These are phyloP conservation scores for Lolium perenne DNA, from an alignment of 176 grass and related monocot genomes.

Conservation along the genomic window DNA sequence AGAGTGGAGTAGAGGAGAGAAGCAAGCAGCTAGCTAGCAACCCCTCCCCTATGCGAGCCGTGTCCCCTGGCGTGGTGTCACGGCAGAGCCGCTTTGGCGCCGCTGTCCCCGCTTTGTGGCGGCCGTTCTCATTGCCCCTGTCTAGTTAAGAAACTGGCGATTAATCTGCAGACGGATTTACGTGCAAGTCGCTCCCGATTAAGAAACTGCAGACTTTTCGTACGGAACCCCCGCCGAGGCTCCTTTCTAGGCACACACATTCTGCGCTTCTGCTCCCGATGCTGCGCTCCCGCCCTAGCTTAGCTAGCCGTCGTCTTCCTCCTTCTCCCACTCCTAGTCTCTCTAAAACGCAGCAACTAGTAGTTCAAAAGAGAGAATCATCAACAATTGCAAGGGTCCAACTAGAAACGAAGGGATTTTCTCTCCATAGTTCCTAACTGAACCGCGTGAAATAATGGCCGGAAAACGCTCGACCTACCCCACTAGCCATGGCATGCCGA, in stretches of 20 bases:
- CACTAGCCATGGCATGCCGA: conserved; percentile 45
- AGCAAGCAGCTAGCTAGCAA: conserved; percentile 29
- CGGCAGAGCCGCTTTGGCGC: conserved; percentile 60
- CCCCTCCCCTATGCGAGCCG: conserved; percentile 38
- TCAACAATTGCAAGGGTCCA: neutral
- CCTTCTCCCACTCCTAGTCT: neutral
- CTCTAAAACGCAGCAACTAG: neutral
- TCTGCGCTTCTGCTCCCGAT: conserved; percentile 94
- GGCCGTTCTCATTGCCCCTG: conserved; percentile 29
- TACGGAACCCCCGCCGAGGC: conserved; percentile 49
- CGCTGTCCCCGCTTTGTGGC: conserved; percentile 61
- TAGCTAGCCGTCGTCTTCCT: neutral
- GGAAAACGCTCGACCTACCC: conserved; percentile 52
- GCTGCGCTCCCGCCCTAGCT: conserved; percentile 10
- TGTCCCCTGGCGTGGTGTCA: conserved; percentile 67
- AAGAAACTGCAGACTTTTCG: conserved; percentile 41
- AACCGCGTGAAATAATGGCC: conserved; percentile 38
- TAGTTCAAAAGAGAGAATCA: neutral
- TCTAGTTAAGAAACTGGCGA: conserved; percentile 32
- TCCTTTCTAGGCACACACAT: conserved; percentile 95
- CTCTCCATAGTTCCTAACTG: neutral
- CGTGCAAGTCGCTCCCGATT: conserved; percentile 57
- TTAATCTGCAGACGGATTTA: conserved; percentile 51
- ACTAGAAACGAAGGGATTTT: neutral
- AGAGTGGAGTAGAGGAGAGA: conserved; percentile 14